phyloP scores from a whole-genome alignment of 768 basidiomycete genomes.

The Goffeauzyma gilvescens region DNA sequence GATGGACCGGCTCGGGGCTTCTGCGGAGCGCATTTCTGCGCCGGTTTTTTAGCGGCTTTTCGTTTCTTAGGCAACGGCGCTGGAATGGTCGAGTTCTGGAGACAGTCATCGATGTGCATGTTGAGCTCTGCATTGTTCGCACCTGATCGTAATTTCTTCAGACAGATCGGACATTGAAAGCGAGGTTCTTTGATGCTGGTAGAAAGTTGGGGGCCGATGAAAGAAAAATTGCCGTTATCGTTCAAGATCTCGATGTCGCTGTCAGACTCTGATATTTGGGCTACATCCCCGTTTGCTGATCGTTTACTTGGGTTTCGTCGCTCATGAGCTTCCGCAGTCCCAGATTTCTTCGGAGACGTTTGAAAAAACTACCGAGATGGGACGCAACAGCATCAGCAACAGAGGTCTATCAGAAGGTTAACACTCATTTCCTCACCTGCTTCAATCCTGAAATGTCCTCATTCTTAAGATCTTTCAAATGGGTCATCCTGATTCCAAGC shows the following conservation, averaged over 20 bases:
- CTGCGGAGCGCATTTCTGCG: too few relatives aligned
- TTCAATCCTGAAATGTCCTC: conserved; percentile 46
- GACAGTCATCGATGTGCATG: conserved; percentile 71
- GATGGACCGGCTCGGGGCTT: too few relatives aligned
- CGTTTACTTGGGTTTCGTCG: too few relatives aligned
- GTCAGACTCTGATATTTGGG: too few relatives aligned
- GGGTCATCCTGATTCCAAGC: conserved; percentile 73
- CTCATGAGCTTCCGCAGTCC: not conserved
- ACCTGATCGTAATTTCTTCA: conserved; percentile 37
- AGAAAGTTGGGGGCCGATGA: conserved; percentile 3
- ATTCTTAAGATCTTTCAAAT: conserved; percentile 66
- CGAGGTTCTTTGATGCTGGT: conserved; percentile 1
- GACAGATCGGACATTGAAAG: conserved; percentile 53
- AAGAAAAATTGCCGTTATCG: too few relatives aligned
- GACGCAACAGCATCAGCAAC: not conserved
- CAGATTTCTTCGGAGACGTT: conserved; percentile 3
- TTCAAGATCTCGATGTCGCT: too few relatives aligned
- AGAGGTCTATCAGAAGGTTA: not conserved
- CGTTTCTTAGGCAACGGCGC: too few relatives aligned
- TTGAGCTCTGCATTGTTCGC: conserved; percentile 64
- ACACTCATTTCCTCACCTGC: conserved; percentile 38
- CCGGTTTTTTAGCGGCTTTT: too few relatives aligned
- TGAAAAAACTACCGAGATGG: not conserved
- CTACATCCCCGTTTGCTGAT: too few relatives aligned
- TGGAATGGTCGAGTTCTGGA: too few relatives aligned